Base-by-base conservation (phyloP, 1,139 yeast species). In the Barnettozyma hawaiiensis region DNA sequence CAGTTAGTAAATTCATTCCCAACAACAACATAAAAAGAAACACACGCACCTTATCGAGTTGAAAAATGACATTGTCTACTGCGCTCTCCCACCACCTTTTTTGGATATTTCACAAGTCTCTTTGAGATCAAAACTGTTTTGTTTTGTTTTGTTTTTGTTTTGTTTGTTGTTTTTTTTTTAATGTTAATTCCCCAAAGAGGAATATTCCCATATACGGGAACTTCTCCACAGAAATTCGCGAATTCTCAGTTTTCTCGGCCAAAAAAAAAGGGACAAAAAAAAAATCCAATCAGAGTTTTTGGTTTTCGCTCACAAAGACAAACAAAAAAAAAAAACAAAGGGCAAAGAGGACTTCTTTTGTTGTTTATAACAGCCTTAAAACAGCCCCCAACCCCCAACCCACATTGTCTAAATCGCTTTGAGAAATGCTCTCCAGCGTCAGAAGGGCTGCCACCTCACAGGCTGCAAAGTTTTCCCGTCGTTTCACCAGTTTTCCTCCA, bases 401-500 rank as follows among this genome's bases (percentile, higher is more conserved):
- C n/a, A 16, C 10, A 16, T 16, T 21, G 21, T 14, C n/a, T 16
- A 16, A 29, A 14, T 11, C 16, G 10, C 8, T 21, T n/a, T 22
- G 15, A 5, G 16, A n/a, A 35, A 39, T 39, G 41, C 37, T 39
- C 7, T 19, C 37, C 26, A 34, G 28, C 22, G 24, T 23, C 11
- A 39, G 41, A 39, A 24, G 41, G 32, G 32, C 37, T 24, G 37
- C 37, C 22, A 24, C 32, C 12, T 26, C 39, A 4, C 39, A 15
- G 11, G 15, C 18, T 12, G 31, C 37, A 7, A 11, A n/a, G 15
- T 12, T 19, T 16, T 18, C 26, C n/a, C 53, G 54, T 38, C 41
- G 51, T 20, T 66, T 68, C 51, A 53, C 64, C 29, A 41, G 54
- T 15, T 48, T 65, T 18, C 39, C 52, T 10, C 42, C 50, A 9